Evolutionary conservation across 306 rosid species (phyloP), one percentile per base, ranked within the genome.

Genomic region (Lathyrus tuberosus): DNA sequence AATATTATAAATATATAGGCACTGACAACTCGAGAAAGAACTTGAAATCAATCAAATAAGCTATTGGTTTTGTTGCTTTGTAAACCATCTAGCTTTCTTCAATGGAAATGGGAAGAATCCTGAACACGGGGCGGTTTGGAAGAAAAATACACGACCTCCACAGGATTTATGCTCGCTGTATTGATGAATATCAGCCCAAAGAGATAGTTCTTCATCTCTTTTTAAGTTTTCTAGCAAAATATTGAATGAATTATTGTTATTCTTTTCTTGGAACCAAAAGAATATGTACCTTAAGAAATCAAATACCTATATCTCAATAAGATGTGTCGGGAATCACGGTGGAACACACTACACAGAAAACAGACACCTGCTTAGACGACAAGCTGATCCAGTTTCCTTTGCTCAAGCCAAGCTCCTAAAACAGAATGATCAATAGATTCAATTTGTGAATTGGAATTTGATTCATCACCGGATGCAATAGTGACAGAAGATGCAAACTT

Each of bases 361-460:
- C 10, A 35, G 1, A 35, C 40, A 35, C 7, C 51, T 15, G 51
- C 51, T 44, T 88, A 85, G 79, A 85, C 91, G 67, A 81, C 83
- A 37, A 88, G 89, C 79, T 80, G 86, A 82, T 85, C 94, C 76
- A 85, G 84, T 75, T 87, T 92, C 91, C 85, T 84, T 86, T 91
- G 93, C 84, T 91, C 97, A 51, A 91, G 86, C 97, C 91, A 89
- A 53, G 97, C 89, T 80, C 87, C 96, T 57, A 87, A 47, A 62
- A 87, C 94, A 44, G 93, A 85, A 78, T 82, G 90, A 82, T 91
- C 94, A 74, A 71, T 35, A 15, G 88, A 66, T 17, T 89, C 93
- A 71, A 74, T 48, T 76, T 82, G 87, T 20, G 94, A 69, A 51
- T 76, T 87, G 74, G 96, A 69, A 80, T 80, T 89, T 43, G 64